These are phyloP conservation scores for Plenodomus tracheiphilus DNA, from an alignment of 2,329 filamentous ascomycete species.

Conservation along the genomic window DNA sequence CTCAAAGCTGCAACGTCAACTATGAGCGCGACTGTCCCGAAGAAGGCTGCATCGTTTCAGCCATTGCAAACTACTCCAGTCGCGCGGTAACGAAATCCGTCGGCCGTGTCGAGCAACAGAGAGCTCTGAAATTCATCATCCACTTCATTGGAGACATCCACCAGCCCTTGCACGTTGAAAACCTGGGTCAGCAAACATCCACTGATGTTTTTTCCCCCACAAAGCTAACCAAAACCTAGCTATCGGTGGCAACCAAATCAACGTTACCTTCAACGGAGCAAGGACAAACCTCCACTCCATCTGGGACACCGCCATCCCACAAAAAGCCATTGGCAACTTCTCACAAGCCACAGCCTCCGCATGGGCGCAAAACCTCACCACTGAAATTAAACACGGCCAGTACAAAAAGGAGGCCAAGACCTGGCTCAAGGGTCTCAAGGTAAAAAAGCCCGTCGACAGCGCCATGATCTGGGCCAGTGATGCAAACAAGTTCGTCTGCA, in stretches of 20 bases:
- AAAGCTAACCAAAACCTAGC: no score
- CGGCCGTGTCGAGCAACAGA: conserved; percentile 40
- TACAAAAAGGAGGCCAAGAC: conserved; percentile 36
- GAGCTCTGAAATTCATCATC: conserved; percentile 55
- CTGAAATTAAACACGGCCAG: conserved; percentile 44
- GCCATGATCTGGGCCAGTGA: conserved; percentile 50
- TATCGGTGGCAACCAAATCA: conserved; percentile 50
- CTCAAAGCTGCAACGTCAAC: conserved; percentile 52
- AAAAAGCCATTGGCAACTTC: conserved; percentile 48
- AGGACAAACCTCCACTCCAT: conserved; percentile 50
- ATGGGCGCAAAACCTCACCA: conserved; percentile 45
- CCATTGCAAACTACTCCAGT: conserved; percentile 55
- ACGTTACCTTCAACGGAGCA: conserved; percentile 48
- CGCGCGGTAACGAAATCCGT: conserved; percentile 41
- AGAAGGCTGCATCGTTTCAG: conserved; percentile 56
- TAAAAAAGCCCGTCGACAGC: conserved; percentile 39
- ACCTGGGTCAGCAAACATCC: no score
- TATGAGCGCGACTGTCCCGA: conserved; percentile 56
- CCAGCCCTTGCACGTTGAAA: conserved; percentile 68
- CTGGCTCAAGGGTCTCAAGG: conserved; percentile 46
- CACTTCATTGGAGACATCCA: conserved; percentile 71
- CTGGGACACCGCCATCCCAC: conserved; percentile 51
- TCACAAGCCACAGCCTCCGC: conserved; percentile 41
- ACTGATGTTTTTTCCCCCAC: no score
- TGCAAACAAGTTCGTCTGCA: conserved; percentile 49